Percentiles rank a stretch among this genome's conserved stretches.
phyloP scores from a whole-genome alignment of 1,284 basidiomycete genomes.

The Cerrena zonata region DNA sequence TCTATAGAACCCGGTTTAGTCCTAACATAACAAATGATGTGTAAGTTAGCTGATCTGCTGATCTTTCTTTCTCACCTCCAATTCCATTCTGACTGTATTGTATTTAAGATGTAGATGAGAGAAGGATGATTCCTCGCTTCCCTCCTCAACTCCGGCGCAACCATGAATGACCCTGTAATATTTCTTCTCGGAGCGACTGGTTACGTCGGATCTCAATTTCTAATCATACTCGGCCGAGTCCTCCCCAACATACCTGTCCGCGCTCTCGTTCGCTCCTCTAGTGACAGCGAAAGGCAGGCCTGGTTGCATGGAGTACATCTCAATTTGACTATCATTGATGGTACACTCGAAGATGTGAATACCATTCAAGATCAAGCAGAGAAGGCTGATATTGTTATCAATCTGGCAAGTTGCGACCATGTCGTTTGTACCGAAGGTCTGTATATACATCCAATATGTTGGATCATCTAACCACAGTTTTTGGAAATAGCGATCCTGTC shows the following conservation, averaged over 20 bases:
- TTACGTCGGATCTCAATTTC: constrained; percentile 37
- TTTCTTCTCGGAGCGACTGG: constrained; percentile 41
- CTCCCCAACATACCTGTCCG: constrained; percentile 27
- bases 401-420: constrained; percentile 37
- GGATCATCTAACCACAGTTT: not conserved
- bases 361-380: constrained; percentile 31
- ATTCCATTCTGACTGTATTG: no score
- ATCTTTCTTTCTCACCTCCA: no score
- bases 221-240: constrained; percentile 27
- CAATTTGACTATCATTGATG: constrained; percentile 32
- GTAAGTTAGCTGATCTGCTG: no score
- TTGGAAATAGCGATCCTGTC: constrained; percentile 31
- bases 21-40: no score
- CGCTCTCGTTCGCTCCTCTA: constrained; percentile 33
- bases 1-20: no score
- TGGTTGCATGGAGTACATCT: constrained; percentile 27
- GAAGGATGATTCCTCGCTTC: no score
- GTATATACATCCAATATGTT: no score
- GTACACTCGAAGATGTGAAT: constrained; percentile 30
- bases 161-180: constrained; percentile 12
- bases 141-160: no score
- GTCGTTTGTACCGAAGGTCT: constrained; percentile 30
- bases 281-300: constrained; percentile 25
- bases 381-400: constrained; percentile 32
- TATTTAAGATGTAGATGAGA: no score